Percentiles rank a stretch among this genome's conserved stretches.
phyloP scores from a whole-genome alignment of 2,329 filamentous ascomycete species.

The Arthrobotrys conoides region DNA sequence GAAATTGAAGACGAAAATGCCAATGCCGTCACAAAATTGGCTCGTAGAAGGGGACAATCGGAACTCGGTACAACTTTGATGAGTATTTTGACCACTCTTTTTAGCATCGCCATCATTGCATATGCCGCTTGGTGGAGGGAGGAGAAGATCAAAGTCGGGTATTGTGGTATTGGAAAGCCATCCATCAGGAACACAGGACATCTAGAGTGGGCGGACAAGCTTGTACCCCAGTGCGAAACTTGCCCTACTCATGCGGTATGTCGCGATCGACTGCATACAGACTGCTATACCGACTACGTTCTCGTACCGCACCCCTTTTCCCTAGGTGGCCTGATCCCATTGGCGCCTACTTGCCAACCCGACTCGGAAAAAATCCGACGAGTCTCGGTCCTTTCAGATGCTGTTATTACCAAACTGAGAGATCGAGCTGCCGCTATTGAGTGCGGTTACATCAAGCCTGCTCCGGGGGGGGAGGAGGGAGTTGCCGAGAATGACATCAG shows the following conservation, averaged over 20 bases:
- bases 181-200: conserved; percentile 76
- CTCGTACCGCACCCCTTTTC: conserved; percentile 86
- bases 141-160: conserved; percentile 96
- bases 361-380: conserved; percentile 92
- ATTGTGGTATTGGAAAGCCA: conserved; percentile 84
- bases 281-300: conserved; percentile 89
- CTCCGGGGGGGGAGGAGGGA: conserved; percentile 77
- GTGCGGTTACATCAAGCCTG: conserved; percentile 77
- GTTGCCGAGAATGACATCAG: conserved; percentile 83
- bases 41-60: conserved; percentile 68
- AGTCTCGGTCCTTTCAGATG: conserved; percentile 88
- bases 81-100: conserved; percentile 79
- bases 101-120: conserved; percentile 78
- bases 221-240: conserved; percentile 86
- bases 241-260: conserved; percentile 94
- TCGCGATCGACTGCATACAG: conserved; percentile 80
- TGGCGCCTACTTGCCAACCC: conserved; percentile 92
- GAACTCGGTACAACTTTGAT: conserved; percentile 71
- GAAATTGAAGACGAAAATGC: conserved; percentile 72
- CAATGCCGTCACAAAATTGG: conserved; percentile 67
- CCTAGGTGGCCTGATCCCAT: conserved; percentile 82
- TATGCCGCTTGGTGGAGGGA: conserved; percentile 89
- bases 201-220: conserved; percentile 75
- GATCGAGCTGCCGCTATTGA: conserved; percentile 90
- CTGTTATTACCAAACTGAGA: conserved; percentile 86